Evolutionary conservation across 495 filamentous ascomycete species (phyloP).

Genomic region (Friedmanniomyces endolithicus): DNA sequence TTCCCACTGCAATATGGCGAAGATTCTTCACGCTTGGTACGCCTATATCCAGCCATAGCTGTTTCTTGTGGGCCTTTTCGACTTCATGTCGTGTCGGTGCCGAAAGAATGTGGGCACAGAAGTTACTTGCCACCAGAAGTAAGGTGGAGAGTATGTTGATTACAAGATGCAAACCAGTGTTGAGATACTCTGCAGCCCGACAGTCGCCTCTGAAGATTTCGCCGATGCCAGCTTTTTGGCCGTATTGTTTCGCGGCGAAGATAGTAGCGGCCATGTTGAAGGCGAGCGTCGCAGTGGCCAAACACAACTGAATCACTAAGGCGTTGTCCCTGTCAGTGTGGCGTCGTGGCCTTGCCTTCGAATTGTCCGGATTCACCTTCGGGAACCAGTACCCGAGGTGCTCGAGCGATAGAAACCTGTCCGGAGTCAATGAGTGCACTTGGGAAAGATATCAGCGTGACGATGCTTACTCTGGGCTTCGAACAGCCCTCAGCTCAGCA

Average conservation of each 20-base stretch:
- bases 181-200: neutral
- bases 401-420: neutral
- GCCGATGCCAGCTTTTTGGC: neutral
- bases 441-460: neutral
- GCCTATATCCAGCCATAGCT: constrained; percentile 15
- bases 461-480: no score
- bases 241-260: neutral
- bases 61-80: constrained; percentile 7
- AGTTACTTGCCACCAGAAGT: constrained; percentile 10
- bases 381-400: neutral
- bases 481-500: no score
- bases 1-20: neutral
- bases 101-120: constrained; percentile 6
- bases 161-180: constrained; percentile 1
- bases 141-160: constrained; percentile 15
- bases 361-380: neutral
- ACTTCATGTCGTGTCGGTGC: constrained; percentile 18
- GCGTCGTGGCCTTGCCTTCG: neutral
- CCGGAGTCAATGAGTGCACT: neutral
- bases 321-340: neutral
- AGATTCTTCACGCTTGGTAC: constrained; percentile 10
- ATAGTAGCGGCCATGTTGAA: neutral
- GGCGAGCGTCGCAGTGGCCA: neutral
- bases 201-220: constrained; percentile 1
- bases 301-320: neutral